Conservation (phyloP, 225 moss, liverwort and hornwort genomes). For the Bryum argenteum region DNA sequence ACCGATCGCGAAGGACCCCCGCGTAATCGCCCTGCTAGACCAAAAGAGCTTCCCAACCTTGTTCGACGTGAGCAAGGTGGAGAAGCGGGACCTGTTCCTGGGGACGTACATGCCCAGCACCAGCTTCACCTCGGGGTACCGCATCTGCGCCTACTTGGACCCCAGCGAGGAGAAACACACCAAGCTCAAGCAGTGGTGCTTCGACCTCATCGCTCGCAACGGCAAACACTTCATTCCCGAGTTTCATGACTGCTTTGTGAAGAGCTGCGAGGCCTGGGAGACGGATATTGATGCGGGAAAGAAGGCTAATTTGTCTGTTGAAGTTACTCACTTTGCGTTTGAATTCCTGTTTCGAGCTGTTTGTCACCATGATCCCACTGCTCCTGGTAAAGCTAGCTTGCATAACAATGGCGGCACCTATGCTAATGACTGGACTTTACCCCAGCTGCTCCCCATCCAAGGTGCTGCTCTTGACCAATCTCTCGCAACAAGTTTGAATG, state of each 20-base stretch:
- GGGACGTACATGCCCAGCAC: conserved; percentile 46
- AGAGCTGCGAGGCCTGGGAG: no score
- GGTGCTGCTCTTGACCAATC: neutral
- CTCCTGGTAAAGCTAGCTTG: conserved; percentile 33
- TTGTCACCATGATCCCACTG: conserved; percentile 39
- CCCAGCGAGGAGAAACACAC: conserved; percentile 48
- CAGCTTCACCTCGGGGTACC: conserved; percentile 30
- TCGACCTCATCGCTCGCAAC: conserved; percentile 39
- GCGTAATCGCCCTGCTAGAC: conserved; percentile 45
- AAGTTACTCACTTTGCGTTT: conserved; percentile 27
- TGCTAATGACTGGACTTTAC: conserved; percentile 24
- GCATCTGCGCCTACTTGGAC: conserved; percentile 43
- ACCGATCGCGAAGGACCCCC: conserved; percentile 29
- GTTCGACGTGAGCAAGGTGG: conserved; percentile 51
- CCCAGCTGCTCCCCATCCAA: conserved; percentile 37
- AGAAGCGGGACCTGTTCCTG: conserved; percentile 48
- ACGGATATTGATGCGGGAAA: conserved; percentile 29
- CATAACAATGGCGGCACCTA: conserved; percentile 32
- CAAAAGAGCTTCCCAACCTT: conserved; percentile 57
- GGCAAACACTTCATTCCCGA: conserved; percentile 35
- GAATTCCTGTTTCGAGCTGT: conserved; percentile 41
- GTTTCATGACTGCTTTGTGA: conserved; percentile 15
- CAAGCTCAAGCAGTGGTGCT: conserved; percentile 47
- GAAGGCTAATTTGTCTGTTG: conserved; percentile 28
- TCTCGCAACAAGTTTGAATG: no score